Percentiles rank a stretch among this genome's conserved stretches.
phyloP scores from a whole-genome alignment of 2,329 filamentous ascomycete species.

The Microdochium paspali region DNA sequence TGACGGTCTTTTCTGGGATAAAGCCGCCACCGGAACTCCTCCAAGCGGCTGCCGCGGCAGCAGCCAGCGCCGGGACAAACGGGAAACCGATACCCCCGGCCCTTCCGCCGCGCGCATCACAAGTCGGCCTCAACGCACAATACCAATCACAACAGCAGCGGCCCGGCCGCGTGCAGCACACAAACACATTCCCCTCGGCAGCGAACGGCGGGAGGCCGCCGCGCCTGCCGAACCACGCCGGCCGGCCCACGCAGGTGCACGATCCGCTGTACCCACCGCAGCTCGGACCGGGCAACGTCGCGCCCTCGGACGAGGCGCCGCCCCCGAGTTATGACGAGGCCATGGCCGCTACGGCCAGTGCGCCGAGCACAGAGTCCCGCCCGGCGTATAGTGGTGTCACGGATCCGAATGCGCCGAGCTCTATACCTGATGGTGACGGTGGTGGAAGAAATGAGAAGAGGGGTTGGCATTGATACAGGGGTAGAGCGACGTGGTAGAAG shows the following conservation, averaged over 20 bases:
- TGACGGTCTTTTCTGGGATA: slow-evolving; percentile 83
- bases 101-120: slow-evolving; percentile 22
- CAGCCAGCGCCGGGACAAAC: slow-evolving; percentile 5
- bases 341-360: slow-evolving; percentile 64
- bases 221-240: slow-evolving; percentile 9
- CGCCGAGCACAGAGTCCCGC: slow-evolving; percentile 44
- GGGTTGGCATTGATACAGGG: background rate
- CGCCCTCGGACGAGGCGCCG: slow-evolving; percentile 64
- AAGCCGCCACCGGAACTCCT: slow-evolving; percentile 69
- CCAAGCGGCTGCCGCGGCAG: slow-evolving; percentile 12
- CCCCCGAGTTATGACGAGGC: slow-evolving; percentile 95
- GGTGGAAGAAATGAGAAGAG: background rate
- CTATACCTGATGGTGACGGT: slow-evolving; percentile 19
- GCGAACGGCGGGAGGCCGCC: slow-evolving; percentile 12
- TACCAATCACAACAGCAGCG: slow-evolving; percentile 1
- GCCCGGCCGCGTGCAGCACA: slow-evolving; percentile 4
- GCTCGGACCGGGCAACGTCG: slow-evolving; percentile 32
- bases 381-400: slow-evolving; percentile 59
- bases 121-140: slow-evolving; percentile 13
- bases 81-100: slow-evolving; percentile 9
- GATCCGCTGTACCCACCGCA: slow-evolving; percentile 52
- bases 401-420: slow-evolving; percentile 48
- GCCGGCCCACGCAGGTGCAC: slow-evolving; percentile 16
- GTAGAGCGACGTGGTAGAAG: too few species aligned
- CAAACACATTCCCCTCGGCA: slow-evolving; percentile 4